A percentile compares a stretch with the other conserved stretches of the same genome.
phyloP scores from a whole-genome alignment of 352 stramenopile species.

The Globisporangium yorkense region DNA sequence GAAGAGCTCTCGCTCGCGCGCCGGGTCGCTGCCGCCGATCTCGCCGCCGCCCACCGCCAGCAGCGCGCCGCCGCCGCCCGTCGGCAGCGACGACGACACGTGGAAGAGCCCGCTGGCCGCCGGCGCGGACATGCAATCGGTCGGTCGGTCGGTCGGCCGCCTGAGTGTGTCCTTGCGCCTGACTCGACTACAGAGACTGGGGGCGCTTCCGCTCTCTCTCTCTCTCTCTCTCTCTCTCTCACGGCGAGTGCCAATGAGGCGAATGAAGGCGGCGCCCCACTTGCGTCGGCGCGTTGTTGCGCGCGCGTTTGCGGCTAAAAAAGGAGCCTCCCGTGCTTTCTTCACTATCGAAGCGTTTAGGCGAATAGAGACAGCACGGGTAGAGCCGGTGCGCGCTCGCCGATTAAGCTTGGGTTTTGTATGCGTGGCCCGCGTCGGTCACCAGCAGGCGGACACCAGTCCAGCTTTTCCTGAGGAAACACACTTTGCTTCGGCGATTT shows the following conservation, averaged over 20 bases:
- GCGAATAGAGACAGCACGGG: background rate
- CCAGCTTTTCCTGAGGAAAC: background rate
- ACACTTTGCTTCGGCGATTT: no score
- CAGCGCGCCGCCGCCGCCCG: constrained; percentile 13
- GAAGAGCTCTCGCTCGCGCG: background rate
- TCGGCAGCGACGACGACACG: constrained; percentile 14
- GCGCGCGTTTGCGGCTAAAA: background rate
- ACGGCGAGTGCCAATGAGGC: background rate
- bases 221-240: background rate
- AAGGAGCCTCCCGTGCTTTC: background rate
- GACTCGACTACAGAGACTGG: background rate
- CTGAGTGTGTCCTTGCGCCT: background rate
- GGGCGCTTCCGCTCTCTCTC: background rate
- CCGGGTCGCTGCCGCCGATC: constrained; percentile 2
- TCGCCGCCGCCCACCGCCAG: constrained; percentile 20
- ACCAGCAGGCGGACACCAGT: no score
- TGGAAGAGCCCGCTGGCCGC: constrained; percentile 22
- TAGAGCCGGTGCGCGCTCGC: no score
- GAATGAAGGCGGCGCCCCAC: background rate
- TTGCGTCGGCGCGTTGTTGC: no score
- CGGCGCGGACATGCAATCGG: constrained; percentile 5
- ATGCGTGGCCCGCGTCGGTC: background rate
- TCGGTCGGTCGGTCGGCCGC: no score
- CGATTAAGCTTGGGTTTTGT: background rate
- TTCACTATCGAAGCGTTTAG: background rate